Evolutionary conservation across 2,329 filamentous ascomycete species (phyloP).

Genomic region (Neurospora sp.): DNA sequence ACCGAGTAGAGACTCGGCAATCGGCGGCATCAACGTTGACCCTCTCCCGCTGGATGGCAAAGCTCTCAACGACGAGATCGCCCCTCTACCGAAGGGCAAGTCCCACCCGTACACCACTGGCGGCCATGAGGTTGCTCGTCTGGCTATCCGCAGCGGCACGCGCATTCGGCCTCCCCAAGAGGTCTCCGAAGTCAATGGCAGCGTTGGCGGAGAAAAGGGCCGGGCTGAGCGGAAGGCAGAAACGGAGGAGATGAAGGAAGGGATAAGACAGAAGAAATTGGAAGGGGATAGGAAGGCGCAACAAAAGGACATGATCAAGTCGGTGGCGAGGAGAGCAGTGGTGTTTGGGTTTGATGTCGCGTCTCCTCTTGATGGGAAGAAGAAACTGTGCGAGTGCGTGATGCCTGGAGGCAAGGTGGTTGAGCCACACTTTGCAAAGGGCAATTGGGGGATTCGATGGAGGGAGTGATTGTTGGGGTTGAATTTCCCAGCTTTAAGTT

Average conservation of each 20-base stretch:
- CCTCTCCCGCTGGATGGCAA: slow-evolving; percentile 3
- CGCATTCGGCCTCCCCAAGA: slow-evolving; percentile 26
- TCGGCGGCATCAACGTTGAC: neutral
- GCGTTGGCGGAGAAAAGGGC: slow-evolving; percentile 46
- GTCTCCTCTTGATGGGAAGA: slow-evolving; percentile 10
- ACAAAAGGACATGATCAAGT: slow-evolving; percentile 48
- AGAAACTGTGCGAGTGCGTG: slow-evolving; percentile 46
- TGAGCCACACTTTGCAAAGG: slow-evolving; percentile 51
- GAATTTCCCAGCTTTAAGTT: neutral
- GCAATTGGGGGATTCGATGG: slow-evolving; percentile 50
- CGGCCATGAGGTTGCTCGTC: slow-evolving; percentile 24
- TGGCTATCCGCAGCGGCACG: slow-evolving; percentile 26
- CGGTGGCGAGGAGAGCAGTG: slow-evolving; percentile 51
- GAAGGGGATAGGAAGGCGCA: slow-evolving; percentile 35
- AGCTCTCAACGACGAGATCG: slow-evolving; percentile 21
- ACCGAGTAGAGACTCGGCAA: neutral
- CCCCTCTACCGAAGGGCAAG: slow-evolving; percentile 14
- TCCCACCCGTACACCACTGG: slow-evolving; percentile 26
- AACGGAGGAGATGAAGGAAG: slow-evolving; percentile 39
- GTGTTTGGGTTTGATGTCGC: slow-evolving; percentile 39
- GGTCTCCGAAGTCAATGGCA: slow-evolving; percentile 43
- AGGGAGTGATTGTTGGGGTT: slow-evolving; percentile 27
- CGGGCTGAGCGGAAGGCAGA: slow-evolving; percentile 29
- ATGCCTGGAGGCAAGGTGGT: slow-evolving; percentile 46
- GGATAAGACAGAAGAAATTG: slow-evolving; percentile 37